Conservation (phyloP, 2,329 filamentous ascomycete genomes). For the Botrytis galanthina region DNA sequence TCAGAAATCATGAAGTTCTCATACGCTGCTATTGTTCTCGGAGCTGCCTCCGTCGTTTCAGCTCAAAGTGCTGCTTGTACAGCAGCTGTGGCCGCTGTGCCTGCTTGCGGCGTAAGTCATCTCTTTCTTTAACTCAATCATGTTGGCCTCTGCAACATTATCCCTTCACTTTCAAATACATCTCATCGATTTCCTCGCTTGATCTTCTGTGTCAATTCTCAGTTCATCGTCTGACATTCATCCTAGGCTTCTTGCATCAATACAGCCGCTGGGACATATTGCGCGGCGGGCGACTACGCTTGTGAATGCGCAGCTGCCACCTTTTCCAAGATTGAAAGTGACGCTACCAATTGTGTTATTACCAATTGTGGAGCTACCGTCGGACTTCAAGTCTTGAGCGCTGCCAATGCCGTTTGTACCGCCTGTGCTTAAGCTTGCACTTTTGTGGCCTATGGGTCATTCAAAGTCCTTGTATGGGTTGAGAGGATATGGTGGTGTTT, state of each 20-base stretch:
- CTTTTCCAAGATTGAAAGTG: not conserved
- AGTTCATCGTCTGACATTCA: not conserved
- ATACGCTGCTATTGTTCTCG: slow-evolving; percentile 5
- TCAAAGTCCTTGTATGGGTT: no score
- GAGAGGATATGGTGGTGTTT: not conserved
- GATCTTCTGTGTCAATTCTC: not conserved
- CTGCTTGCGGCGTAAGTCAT: slow-evolving; percentile 14
- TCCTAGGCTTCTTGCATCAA: slow-evolving; percentile 9
- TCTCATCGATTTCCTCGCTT: no score
- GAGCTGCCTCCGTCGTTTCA: slow-evolving; percentile 5
- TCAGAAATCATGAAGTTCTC: slow-evolving; percentile 13
- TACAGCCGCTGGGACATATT: not conserved
- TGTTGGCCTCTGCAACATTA: not conserved
- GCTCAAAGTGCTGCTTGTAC: slow-evolving; percentile 13
- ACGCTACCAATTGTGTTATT: slow-evolving; percentile 3
- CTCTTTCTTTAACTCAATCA: not conserved
- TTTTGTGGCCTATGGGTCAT: not conserved
- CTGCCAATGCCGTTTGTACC: not conserved
- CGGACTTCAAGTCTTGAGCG: not conserved
- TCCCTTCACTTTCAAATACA: not conserved
- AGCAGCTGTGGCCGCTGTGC: slow-evolving; percentile 1
- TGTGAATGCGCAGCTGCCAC: slow-evolving; percentile 13
- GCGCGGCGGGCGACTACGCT: not conserved
- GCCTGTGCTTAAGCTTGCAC: slow-evolving; percentile 3
- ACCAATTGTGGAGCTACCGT: not conserved